Evolutionary conservation across 306 rosid species (phyloP).

Genomic region (Myrica gale): DNA sequence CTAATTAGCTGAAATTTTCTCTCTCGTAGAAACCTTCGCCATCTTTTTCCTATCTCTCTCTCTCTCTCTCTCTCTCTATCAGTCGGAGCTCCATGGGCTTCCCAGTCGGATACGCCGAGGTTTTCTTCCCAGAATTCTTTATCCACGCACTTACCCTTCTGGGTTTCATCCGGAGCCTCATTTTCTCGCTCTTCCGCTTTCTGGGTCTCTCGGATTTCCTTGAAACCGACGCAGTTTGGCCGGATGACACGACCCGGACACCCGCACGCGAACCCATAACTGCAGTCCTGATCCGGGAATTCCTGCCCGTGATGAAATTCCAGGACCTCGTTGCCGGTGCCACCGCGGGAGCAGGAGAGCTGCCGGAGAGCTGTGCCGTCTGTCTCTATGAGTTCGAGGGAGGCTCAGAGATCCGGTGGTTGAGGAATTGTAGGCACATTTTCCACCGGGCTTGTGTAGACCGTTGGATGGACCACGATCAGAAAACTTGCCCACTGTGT

Average conservation of each 20-base stretch:
- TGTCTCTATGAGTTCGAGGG: conserved; percentile 65
- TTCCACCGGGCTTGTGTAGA: conserved; percentile 79
- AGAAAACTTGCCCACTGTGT: conserved; percentile 83
- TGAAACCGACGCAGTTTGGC: conserved; percentile 52
- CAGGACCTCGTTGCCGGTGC: conserved; percentile 22
- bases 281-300: conserved; percentile 59
- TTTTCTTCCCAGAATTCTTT: conserved; percentile 56
- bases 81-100: conserved; percentile 55
- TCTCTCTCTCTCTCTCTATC: no score
- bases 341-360: conserved; percentile 19
- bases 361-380: conserved; percentile 65
- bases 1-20: conserved; percentile 14
- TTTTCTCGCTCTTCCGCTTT: conserved; percentile 50
- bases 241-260: conserved; percentile 24
- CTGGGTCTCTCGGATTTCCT: conserved; percentile 70
- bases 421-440: conserved; percentile 80
- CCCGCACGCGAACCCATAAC: conserved; percentile 51
- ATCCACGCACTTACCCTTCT: conserved; percentile 61
- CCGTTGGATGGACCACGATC: conserved; percentile 97
- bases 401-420: conserved; percentile 72
- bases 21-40: not conserved
- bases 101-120: conserved; percentile 74
- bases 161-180: conserved; percentile 53
- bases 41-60: no score
- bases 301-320: conserved; percentile 60